Evolutionary conservation across 345 rosid genomes (phyloP), one percentile per base, ranked within the genome.

Genomic region (Melaleuca quinquenervia): DNA sequence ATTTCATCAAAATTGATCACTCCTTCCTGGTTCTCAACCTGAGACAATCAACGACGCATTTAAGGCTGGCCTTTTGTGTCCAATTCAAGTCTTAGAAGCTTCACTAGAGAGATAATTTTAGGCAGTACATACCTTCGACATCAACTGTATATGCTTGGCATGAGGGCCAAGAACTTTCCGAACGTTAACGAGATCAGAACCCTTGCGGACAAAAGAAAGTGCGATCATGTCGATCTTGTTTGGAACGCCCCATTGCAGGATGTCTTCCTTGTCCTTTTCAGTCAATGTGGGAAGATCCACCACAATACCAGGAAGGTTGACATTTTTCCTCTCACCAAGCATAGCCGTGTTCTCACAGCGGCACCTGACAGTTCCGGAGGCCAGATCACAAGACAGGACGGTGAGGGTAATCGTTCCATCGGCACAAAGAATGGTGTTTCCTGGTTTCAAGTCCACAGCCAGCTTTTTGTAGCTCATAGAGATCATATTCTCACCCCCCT

Each of bases 11-110:
- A 86, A 54, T 86, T 86, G 75, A 86, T 36, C 49, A 86, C 86
- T 86, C 88, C 88, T 78, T 86, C 88, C 85, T 86, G 85, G 70
- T 86, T 86, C 88, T 86, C 88, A 7, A 86, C 88, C 88, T 86
- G 22, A 58, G 41, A 84, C 36, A 45, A 24, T 32, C 45, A 44
- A 49, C 29, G 55, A 60, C 24, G 48, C 44, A 60, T 53, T 55
- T 48, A 82, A 84, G 52, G 51, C 48, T n/a, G 41, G 44, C 45
- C 74, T 50, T 48, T 3, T 48, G 83, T 82, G 36, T 26, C 32
- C 12, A 82, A 48, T 9, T 15, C 24, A 8, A 82, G 53, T n/a
- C 14, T n/a, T 50, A 82, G 41, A 82, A 82, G 2, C 84, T 82
- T 82, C 80, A 20, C 84, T 44, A 1, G 8, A 32, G 50, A 50